These are phyloP conservation scores for Leccinum rimulosum DNA, from an alignment of 768 basidiomycete genomes.

Conservation along the genomic window DNA sequence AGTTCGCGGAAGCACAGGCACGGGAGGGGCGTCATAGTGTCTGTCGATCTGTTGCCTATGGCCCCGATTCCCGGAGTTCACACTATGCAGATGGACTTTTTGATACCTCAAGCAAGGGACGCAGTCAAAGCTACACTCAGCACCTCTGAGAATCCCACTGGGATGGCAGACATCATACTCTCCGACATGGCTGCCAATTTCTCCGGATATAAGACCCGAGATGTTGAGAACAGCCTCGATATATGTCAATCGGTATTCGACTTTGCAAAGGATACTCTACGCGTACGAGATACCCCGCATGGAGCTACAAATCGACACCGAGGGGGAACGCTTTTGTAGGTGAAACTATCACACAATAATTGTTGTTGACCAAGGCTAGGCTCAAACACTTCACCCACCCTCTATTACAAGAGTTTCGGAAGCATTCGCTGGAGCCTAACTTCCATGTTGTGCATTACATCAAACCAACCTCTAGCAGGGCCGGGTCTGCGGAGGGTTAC, in stretches of 20 bases:
- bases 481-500: conserved; percentile 80
- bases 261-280: conserved; percentile 58
- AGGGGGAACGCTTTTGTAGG: conserved; percentile 50
- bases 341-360: background rate
- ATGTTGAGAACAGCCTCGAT: conserved; percentile 66
- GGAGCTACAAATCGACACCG: conserved; percentile 41
- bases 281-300: conserved; percentile 43
- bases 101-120: conserved; percentile 48
- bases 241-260: conserved; percentile 72
- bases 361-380: conserved; percentile 37
- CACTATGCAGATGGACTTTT: conserved; percentile 76
- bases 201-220: conserved; percentile 64
- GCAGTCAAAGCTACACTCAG: conserved; percentile 42
- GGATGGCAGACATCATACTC: conserved; percentile 74
- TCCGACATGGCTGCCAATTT: conserved; percentile 91
- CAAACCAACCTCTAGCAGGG: conserved; percentile 82
- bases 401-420: conserved; percentile 60
- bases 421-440: conserved; percentile 50
- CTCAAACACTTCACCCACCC: conserved; percentile 88
- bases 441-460: conserved; percentile 67
- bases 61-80: conserved; percentile 69
- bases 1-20: conserved; percentile 26
- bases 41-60: conserved; percentile 79
- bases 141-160: conserved; percentile 29
- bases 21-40: conserved; percentile 51